Conservation (phyloP, 495 filamentous ascomycete genomes). For the Pyrenopolyporus hunteri region DNA sequence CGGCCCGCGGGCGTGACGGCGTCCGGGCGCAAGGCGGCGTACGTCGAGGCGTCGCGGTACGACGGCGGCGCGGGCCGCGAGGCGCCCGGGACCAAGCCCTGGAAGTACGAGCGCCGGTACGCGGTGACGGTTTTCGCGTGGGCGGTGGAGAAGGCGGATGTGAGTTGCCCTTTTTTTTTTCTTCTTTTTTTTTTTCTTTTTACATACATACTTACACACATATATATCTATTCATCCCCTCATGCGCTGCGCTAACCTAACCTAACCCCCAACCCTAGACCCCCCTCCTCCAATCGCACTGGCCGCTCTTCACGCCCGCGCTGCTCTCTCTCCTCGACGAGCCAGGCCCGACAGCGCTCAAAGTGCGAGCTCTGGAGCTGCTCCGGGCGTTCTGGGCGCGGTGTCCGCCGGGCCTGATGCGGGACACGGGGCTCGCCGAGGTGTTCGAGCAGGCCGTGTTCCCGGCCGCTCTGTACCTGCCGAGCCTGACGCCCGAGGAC, state of each 20-base stretch:
- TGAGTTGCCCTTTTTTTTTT: slow-evolving; percentile 34
- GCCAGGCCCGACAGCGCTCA: slow-evolving; percentile 46
- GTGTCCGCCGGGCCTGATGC: slow-evolving; percentile 62
- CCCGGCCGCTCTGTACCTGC: slow-evolving; percentile 75
- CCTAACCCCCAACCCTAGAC: slow-evolving; percentile 2
- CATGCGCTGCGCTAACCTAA: background rate
- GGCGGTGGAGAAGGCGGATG: slow-evolving; percentile 60
- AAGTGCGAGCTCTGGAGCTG: slow-evolving; percentile 64
- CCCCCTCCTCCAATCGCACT: slow-evolving; percentile 53
- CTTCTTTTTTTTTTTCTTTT: background rate
- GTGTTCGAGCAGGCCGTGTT: slow-evolving; percentile 82
- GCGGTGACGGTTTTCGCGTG: slow-evolving; percentile 70
- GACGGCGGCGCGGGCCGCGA: slow-evolving; percentile 49
- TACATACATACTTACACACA: background rate
- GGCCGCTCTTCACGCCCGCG: slow-evolving; percentile 84
- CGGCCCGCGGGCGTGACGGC: slow-evolving; percentile 65
- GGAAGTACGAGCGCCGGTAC: slow-evolving; percentile 71
- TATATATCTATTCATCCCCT: background rate
- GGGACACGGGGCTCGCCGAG: slow-evolving; percentile 72
- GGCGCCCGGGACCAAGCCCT: slow-evolving; percentile 67
- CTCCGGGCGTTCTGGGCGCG: slow-evolving; percentile 66
- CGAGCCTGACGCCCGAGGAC: slow-evolving; percentile 74
- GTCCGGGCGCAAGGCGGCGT: slow-evolving; percentile 57
- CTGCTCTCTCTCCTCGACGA: slow-evolving; percentile 83
- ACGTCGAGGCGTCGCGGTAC: slow-evolving; percentile 46